Percentiles rank a stretch among this genome's conserved stretches.
Conservation (phyloP, 2,329 filamentous ascomycete genomes). For the Cercospora nicotianae region DNA sequence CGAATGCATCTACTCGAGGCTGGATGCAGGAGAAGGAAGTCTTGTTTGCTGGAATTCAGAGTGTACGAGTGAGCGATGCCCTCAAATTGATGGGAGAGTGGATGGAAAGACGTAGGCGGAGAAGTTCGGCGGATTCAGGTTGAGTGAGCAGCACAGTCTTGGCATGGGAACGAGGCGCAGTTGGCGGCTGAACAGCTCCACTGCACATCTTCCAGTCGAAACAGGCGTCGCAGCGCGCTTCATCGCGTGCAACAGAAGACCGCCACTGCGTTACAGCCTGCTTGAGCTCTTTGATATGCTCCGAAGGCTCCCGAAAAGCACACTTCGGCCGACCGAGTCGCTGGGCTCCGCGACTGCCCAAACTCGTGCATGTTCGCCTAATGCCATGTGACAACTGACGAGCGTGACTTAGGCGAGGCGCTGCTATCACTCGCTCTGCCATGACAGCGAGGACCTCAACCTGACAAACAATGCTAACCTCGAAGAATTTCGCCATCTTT, state of each 20-base stretch:
- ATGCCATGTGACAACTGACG: background rate
- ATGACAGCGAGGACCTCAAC: background rate
- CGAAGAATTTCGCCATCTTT: background rate
- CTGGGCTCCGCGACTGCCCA: background rate
- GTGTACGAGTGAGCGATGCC: background rate
- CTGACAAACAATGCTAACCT: background rate
- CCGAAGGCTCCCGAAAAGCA: background rate
- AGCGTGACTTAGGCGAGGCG: background rate
- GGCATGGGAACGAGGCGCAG: background rate
- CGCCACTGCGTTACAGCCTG: background rate
- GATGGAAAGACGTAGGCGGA: background rate
- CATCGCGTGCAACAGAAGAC: background rate
- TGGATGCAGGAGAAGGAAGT: background rate
- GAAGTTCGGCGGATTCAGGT: background rate
- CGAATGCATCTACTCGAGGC: background rate
- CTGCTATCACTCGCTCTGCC: background rate
- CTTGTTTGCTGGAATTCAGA: background rate
- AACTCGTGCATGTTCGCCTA: background rate
- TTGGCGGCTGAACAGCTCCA: background rate
- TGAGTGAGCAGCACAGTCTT: background rate
- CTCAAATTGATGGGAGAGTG: background rate
- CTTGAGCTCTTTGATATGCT: background rate
- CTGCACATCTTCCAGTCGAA: background rate
- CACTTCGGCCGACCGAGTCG: background rate
- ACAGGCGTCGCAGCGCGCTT: background rate